These are phyloP conservation scores for Solanum lycopersicoides DNA, from an alignment of 257 asterid genomes.

Conservation along the genomic window DNA sequence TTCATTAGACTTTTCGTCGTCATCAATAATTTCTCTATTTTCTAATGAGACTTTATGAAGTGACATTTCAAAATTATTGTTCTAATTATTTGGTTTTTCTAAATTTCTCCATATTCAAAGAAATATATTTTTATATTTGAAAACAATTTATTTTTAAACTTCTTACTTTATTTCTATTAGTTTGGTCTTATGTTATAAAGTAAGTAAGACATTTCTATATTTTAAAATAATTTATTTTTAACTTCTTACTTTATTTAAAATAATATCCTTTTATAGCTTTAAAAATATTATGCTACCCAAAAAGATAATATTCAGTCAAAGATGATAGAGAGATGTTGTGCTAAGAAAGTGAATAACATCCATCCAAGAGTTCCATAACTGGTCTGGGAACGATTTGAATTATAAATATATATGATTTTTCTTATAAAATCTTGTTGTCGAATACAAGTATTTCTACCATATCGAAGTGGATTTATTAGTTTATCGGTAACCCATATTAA, in stretches of 20 bases:
- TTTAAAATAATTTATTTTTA: no score
- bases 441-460: not conserved
- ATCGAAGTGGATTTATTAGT: conserved; percentile 6
- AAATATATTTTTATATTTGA: no score
- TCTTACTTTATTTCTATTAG: no score
- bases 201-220: no score
- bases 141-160: no score
- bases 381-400: not conserved
- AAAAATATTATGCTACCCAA: no score
- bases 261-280: not conserved
- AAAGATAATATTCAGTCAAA: no score
- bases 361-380: conserved; percentile 17
- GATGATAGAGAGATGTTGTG: no score
- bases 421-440: not conserved
- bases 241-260: no score
- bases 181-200: not conserved
- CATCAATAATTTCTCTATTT: not conserved
- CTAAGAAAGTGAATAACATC: not conserved
- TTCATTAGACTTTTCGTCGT: not conserved
- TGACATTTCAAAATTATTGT: not conserved
- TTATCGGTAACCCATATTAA: conserved; percentile 24
- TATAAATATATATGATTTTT: not conserved
- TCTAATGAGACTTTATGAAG: not conserved
- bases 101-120: not conserved
- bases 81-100: not conserved